Evolutionary conservation across 1,139 yeast genomes (phyloP).

Genomic region (Yamadazyma dushanensis): DNA sequence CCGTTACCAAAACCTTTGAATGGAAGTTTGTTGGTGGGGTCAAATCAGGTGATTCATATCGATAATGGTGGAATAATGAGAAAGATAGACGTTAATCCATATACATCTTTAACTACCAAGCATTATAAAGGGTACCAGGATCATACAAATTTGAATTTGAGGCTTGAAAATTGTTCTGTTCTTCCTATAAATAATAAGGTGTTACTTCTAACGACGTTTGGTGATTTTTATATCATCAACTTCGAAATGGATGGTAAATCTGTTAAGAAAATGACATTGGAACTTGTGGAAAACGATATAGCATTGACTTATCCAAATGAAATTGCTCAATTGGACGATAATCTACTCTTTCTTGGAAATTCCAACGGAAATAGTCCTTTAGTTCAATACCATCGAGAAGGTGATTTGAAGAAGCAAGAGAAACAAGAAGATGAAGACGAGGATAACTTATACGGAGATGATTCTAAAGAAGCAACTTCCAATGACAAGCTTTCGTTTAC

Average conservation of each 20-base stretch:
- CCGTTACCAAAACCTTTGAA: conserved; percentile 69
- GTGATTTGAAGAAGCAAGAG: conserved; percentile 11
- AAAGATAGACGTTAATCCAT: conserved; percentile 67
- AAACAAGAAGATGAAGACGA: conserved; percentile 19
- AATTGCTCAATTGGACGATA: conserved; percentile 34
- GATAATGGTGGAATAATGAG: conserved; percentile 78
- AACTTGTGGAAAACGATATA: conserved; percentile 25
- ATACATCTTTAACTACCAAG: conserved; percentile 50
- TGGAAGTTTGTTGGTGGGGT: conserved; percentile 72
- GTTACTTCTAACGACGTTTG: conserved; percentile 51
- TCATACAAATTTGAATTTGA: conserved; percentile 51
- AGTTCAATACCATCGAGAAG: conserved; percentile 31
- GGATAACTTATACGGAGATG: conserved; percentile 28
- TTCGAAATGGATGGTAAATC: conserved; percentile 55
- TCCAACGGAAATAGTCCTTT: conserved; percentile 38
- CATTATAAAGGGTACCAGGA: conserved; percentile 52
- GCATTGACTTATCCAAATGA: conserved; percentile 32
- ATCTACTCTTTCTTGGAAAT: conserved; percentile 37
- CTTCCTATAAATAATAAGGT: conserved; percentile 52
- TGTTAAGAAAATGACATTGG: conserved; percentile 37
- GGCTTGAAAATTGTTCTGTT: conserved; percentile 57
- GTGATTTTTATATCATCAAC: conserved; percentile 49
- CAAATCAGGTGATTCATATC: conserved; percentile 75
- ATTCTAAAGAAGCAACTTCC: conserved; percentile 37
- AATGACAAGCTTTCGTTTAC: conserved; percentile 38